These are phyloP conservation scores for Alternaria arbusti DNA, from an alignment of 2,329 filamentous ascomycete species.

Conservation along the genomic window DNA sequence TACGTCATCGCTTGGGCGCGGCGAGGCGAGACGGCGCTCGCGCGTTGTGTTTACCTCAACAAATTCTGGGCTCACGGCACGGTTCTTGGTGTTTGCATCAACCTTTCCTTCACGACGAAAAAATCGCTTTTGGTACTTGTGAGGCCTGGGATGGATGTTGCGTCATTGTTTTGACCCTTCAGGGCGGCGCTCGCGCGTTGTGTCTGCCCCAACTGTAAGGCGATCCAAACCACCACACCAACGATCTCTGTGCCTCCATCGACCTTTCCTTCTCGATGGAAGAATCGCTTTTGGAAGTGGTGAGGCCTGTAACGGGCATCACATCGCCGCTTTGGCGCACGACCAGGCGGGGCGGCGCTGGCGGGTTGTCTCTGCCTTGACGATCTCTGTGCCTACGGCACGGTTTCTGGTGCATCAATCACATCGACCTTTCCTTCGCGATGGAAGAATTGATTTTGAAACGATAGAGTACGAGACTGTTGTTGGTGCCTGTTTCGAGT, in stretches of 20 bases:
- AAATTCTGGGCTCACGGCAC: not conserved
- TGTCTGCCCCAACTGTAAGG: not conserved
- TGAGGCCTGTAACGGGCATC: too few species aligned
- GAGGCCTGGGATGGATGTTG: not conserved
- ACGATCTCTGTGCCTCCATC: not conserved
- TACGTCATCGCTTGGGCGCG: constrained; percentile 5
- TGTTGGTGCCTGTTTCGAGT: not conserved
- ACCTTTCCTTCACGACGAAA: not conserved
- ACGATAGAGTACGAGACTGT: not conserved
- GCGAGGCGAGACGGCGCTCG: not conserved
- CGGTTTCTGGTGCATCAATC: too few species aligned
- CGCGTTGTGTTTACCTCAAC: not conserved
- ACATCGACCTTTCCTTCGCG: not conserved
- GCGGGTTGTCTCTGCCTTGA: too few species aligned
- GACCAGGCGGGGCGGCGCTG: too few species aligned
- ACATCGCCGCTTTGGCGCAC: too few species aligned
- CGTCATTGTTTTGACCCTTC: not conserved
- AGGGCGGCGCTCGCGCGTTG: not conserved
- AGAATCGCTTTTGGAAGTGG: not conserved
- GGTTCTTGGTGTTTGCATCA: not conserved
- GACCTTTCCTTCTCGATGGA: too few species aligned
- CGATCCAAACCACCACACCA: not conserved
- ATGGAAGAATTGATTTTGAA: not conserved
- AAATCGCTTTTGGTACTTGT: not conserved
- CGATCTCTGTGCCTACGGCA: not conserved